These are phyloP conservation scores for Fusarium incarnatum DNA, from an alignment of 2,329 filamentous ascomycete species.

Conservation along the genomic window DNA sequence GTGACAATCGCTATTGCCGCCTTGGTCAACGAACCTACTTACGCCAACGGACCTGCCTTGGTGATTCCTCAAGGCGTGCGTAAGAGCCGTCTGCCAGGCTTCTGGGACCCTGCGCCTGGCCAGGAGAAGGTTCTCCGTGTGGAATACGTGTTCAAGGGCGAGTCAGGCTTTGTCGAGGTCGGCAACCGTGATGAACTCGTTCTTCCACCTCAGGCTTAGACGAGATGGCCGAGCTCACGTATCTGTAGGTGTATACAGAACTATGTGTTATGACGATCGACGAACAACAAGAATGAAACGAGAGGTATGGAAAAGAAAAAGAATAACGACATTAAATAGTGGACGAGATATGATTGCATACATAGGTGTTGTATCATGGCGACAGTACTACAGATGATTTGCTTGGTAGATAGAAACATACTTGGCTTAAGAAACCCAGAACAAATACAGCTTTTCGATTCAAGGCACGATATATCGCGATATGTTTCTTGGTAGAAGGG, in stretches of 20 bases:
- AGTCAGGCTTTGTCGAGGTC: constrained; percentile 38
- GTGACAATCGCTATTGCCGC: constrained; percentile 62
- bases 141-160: constrained; percentile 58
- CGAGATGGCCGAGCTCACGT: neutral
- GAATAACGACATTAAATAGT: neutral
- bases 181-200: constrained; percentile 40
- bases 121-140: constrained; percentile 60
- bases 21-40: constrained; percentile 53
- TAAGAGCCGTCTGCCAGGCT: constrained; percentile 60
- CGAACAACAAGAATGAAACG: neutral
- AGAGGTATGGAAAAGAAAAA: neutral
- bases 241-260: neutral
- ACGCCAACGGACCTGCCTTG: constrained; percentile 46
- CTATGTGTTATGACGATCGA: constrained; percentile 21
- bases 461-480: neutral
- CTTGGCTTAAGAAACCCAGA: neutral
- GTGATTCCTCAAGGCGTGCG: constrained; percentile 55
- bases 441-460: neutral
- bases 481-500: neutral
- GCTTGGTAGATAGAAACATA: neutral
- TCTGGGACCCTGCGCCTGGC: constrained; percentile 63
- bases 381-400: neutral
- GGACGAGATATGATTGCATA: neutral
- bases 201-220: constrained; percentile 37
- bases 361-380: neutral